Evolutionary conservation across 352 stramenopile genomes (phyloP), one percentile per base, ranked within the genome.

Genomic region (Blastocystis sp.): DNA sequence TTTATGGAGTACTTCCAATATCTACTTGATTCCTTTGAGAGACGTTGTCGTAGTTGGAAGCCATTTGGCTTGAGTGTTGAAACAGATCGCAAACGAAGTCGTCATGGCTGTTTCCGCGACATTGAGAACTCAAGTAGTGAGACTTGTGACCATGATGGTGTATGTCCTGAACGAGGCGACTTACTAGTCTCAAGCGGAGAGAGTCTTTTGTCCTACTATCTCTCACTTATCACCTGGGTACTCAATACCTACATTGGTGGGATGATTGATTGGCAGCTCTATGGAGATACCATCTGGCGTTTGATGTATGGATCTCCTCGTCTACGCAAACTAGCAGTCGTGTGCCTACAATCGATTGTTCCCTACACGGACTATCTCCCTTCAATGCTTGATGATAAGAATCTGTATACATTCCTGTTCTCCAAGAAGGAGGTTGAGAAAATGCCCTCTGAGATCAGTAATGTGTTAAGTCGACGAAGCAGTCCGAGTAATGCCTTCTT

Each of bases 271-370:
- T 89, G 78, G 78, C 42, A 89, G 27, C 27, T 79, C 27, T 89
- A 89, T 33, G 78, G 78, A 30, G 78, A 89, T 33, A 79, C 48
- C 1, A 89, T 89, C 60, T 89, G 78, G 78, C 22, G 27, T 11
- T 24, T 89, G 35, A 79, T 89, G 78, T 89, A 89, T 51, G 54
- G 53, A 22, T 89, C 78, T 9, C 78, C 78, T 22, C 78, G 78
- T 44, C 78, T 89, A 27, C 78, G 78, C 1, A 89, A 89, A 57
- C 60, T 89, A 13, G 60, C 78, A 6, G 60, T 89, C 11, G 51
- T 89, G 22, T 89, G 78, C 30, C n/a, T 89, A n/a, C 78, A 89
- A 48, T 89, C 78, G 19, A 89, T 89, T 33, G 48, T 89, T 13
- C 78, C 78, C 9, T 89, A 56, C 33, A 89, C 78, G 30, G 60